Base-by-base conservation (phyloP, 2,329 filamentous ascomycete species). In the Penicillium oxalicum region DNA sequence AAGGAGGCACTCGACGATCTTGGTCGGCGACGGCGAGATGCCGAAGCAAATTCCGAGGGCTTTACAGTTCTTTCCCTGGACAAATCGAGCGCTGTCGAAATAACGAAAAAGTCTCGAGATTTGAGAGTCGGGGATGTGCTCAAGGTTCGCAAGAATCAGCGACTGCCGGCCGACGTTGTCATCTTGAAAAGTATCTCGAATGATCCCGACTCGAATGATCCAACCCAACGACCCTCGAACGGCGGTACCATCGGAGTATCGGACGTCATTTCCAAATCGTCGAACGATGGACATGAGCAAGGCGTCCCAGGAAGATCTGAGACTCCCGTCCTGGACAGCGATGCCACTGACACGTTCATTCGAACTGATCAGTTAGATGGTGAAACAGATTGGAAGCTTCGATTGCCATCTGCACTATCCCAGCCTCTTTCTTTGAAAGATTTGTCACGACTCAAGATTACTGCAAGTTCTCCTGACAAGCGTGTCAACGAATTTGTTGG, bases 1-100 rank as follows among this genome's bases (percentile, higher is more conserved):
- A 98, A 98, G 68, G 94, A 98, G 70, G 94, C 93, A 0, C 84
- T 87, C 61, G 93, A 98, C 66, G 94, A 98, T 67, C 88, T 98
- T 60, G 86, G 84, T 46, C 77, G 93, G 57, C 80, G 94, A 51
- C 80, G 87, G 56, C 81, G 94, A 63, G 93, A 98, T 68, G 87
- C 86, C 12, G 93, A 98, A 68, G 91, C 93, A 3, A 98, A 98
- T 66, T 86, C 91, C 2, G 93, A 98, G 66, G 82, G 83, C 48
- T 97, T 95, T 62, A 86, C 80, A 0, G 83, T 94, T 2, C 64
- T 97, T 44, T 77, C 77, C 13, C 90, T 96, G 61, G 79, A 82
- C 40, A 80, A 56, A 32, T 56, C 61, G 6, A 70, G 70, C 36
- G 74, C 84, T 4, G 72, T 77, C 48, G 88, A 95, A 64, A 74